Evolutionary conservation across 2,329 filamentous ascomycete genomes (phyloP), one percentile per base, ranked within the genome.

Genomic region (Curvularia sp.): DNA sequence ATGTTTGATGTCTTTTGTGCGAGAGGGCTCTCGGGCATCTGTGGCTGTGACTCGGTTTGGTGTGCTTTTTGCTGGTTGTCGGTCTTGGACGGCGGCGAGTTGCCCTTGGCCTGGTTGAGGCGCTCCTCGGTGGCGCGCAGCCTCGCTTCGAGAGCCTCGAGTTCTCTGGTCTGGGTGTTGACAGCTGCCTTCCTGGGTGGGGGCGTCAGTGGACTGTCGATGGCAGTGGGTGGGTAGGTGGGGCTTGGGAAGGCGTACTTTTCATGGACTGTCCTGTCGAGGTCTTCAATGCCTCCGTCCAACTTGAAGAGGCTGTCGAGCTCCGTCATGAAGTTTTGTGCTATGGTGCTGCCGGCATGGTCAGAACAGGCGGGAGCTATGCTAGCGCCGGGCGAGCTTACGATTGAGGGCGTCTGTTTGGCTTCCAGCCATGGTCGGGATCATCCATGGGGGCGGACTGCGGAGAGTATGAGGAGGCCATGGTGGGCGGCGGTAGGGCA

Each of bases 301-400:
- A 97, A 88, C 72, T 90, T 89, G 82, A 97, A 97, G 68, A 96
- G 89, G 75, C 92, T 89, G 82, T 94, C 90, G 61, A 97, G 84
- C 76, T 94, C 91, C 44, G 88, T 83, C 59, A 92, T 94, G 80
- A 97, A 97, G 74, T 90, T 92, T 69, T 88, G 89, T 53, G 93
- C 93, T 78, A 97, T 88, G 61, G 91, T 95, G 64, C 93, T 97
- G 78, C 47, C 57, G 67, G 73, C 75, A 53, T 22, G 49, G 68
- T 75, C 61, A 75, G 73, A 60, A 57, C 44, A 43, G 60, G 51
- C 51, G 50, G 65, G 61, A 60, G 61, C 53, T 59, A 65, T 62
- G 60, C 59, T 65, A 68, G 63, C 65, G 62, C 58, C 59, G 64
- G 67, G 62, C 55, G 60, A 58, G 63, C 91, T 78, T 83, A 95